Conservation (phyloP, 768 basidiomycete genomes). For the Leucocoprinus sp. region DNA sequence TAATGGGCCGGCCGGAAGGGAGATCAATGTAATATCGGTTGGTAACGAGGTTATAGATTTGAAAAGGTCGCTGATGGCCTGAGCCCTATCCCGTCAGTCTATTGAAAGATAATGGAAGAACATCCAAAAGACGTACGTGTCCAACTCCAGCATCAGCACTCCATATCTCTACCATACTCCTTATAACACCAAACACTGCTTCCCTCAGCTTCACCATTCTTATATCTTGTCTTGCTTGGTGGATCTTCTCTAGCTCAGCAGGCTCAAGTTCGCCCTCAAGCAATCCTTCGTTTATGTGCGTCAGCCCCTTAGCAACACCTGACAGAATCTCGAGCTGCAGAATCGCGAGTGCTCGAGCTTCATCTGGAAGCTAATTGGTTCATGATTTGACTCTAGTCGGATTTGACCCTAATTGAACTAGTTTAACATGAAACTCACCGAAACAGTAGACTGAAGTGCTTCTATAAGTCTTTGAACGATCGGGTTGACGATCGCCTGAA, state of each 20-base stretch:
- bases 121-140: slow-evolving; percentile 44
- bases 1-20: slow-evolving; percentile 74
- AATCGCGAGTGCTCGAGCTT: slow-evolving; percentile 56
- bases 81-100: slow-evolving; percentile 1
- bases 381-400: too few relatives aligned
- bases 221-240: slow-evolving; percentile 54
- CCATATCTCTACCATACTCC: slow-evolving; percentile 64
- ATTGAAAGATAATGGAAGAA: slow-evolving; percentile 1
- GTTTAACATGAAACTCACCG: slow-evolving; percentile 33
- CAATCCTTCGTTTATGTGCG: slow-evolving; percentile 63
- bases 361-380: slow-evolving; percentile 55
- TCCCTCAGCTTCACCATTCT: slow-evolving; percentile 57
- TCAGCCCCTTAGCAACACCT: slow-evolving; percentile 83
- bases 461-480: slow-evolving; percentile 63
- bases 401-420: too few relatives aligned
- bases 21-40: slow-evolving; percentile 67
- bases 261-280: slow-evolving; percentile 49
- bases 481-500: slow-evolving; percentile 66
- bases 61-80: slow-evolving; percentile 79
- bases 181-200: slow-evolving; percentile 52
- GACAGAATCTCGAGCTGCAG: slow-evolving; percentile 74
- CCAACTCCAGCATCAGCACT: slow-evolving; percentile 69
- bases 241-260: slow-evolving; percentile 48
- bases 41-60: slow-evolving; percentile 82
- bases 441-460: slow-evolving; percentile 44